phyloP scores from a whole-genome alignment of 495 filamentous ascomycete genomes.

The Mytilinidion resinicola region DNA sequence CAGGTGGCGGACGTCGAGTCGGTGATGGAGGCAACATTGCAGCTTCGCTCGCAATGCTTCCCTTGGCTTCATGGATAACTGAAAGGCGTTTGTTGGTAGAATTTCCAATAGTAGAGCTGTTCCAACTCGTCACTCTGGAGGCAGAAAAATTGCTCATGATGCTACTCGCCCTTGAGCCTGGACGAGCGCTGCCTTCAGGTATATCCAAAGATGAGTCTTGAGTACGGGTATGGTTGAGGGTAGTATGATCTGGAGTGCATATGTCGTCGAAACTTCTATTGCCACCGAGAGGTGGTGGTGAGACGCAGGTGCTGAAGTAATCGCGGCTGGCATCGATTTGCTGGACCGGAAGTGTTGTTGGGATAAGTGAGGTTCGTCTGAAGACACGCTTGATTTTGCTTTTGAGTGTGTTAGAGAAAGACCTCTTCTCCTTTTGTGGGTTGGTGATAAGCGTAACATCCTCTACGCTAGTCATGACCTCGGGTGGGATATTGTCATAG shows the following conservation, averaged over 20 bases:
- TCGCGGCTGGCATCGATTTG: constrained; percentile 24
- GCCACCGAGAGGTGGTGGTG: not conserved
- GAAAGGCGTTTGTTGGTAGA: constrained; percentile 23
- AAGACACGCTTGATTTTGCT: constrained; percentile 27
- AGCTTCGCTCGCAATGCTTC: constrained; percentile 18
- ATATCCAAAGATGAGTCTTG: not conserved
- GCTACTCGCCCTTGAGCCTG: constrained; percentile 7
- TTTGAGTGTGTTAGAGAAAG: constrained; percentile 20
- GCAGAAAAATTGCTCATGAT: constrained; percentile 2
- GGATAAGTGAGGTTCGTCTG: constrained; percentile 7
- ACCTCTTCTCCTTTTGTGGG: constrained; percentile 20
- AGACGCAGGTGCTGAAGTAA: constrained; percentile 15
- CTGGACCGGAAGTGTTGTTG: constrained; percentile 19
- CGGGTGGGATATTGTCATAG: constrained; percentile 20
- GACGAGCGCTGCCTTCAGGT: not conserved
- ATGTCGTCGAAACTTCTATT: constrained; percentile 5
- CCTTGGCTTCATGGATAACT: constrained; percentile 27
- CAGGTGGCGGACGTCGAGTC: constrained; percentile 43
- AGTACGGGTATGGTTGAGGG: not conserved
- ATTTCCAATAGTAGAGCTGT: constrained; percentile 14
- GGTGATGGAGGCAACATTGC: constrained; percentile 28
- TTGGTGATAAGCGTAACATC: not conserved
- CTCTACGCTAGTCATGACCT: constrained; percentile 5
- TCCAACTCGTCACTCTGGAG: constrained; percentile 24
- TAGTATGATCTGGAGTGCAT: not conserved